Evolutionary conservation across 2,329 filamentous ascomycete genomes (phyloP), one percentile per base, ranked within the genome.

Genomic region (Botrytis porri): DNA sequence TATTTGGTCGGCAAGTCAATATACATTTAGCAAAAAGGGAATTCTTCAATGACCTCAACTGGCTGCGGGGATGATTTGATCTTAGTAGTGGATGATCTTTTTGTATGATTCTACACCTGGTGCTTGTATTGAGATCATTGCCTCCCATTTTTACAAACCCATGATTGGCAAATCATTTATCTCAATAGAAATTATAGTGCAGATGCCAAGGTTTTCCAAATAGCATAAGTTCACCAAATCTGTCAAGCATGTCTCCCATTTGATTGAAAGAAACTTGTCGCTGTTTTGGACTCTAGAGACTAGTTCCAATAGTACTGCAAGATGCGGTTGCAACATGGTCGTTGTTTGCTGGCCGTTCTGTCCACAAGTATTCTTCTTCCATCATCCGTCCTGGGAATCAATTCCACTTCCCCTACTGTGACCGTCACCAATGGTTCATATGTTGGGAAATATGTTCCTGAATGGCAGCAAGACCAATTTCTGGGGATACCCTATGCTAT

Each of bases 401-500:
- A 74, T 51, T 64, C 75, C n/a, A 41, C 73, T 12, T 39, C 72
- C 37, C 77, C 77, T 1, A 65, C 72, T 14, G 77, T 73, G 8
- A 77, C 74, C n/a, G 65, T 76, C 10, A 73, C 66, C 12, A 79
- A 79, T 59, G 77, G 77, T 3, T 77, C 77, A 9, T 79, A 78
- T 35, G 35, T 76, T 51, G 78, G 77, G 3, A 77, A 75, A 57
- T 72, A 76, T 37, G 73, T 77, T 4, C 64, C 76, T 16, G 76
- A 77, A 74, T 79, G 76, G 77, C 65, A 78, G 12, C 78, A 79
- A 72, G 82, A 84, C 29, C 78, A 80, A 18, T 88, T 87, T 75
- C 79, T 84, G 1, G 84, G 85, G 1, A 82, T 88, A 22, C 85
- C 84, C 0, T 87, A 86, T 74, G 84, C 85, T 0, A 77, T 83